These are phyloP conservation scores for Yueomyces sinensis DNA, from an alignment of 805 yeast genomes.

Conservation along the genomic window DNA sequence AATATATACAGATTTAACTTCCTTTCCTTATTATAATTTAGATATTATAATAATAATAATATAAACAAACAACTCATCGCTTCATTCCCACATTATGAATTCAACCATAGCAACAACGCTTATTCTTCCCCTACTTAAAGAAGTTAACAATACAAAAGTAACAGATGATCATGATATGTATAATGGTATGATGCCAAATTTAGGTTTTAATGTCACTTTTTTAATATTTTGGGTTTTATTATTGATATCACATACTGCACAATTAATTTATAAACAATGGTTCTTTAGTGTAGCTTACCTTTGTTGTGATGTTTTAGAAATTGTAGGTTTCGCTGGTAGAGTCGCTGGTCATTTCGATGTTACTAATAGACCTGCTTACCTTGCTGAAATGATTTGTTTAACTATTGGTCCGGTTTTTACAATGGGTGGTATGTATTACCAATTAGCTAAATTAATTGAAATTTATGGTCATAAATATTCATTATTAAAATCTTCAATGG, in stretches of 20 bases:
- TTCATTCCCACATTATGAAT: too few species aligned
- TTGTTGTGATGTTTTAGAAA: slow-evolving; percentile 45
- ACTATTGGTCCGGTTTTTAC: slow-evolving; percentile 75
- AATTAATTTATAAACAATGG: slow-evolving; percentile 37
- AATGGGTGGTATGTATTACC: slow-evolving; percentile 72
- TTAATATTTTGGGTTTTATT: slow-evolving; percentile 40
- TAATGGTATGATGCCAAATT: slow-evolving; percentile 35
- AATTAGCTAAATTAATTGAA: slow-evolving; percentile 53
- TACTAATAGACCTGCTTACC: slow-evolving; percentile 28
- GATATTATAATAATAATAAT: too few species aligned
- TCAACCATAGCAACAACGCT: too few species aligned
- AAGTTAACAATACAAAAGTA: too few species aligned
- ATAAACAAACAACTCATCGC: too few species aligned
- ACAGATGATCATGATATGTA: too few species aligned
- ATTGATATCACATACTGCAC: slow-evolving; percentile 31
- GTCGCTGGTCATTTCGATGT: slow-evolving; percentile 30
- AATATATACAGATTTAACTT: too few species aligned
- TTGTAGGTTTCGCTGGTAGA: slow-evolving; percentile 57
- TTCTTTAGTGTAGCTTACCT: slow-evolving; percentile 53
- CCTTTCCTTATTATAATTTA: too few species aligned
- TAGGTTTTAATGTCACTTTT: slow-evolving; percentile 47
- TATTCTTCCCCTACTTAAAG: too few species aligned
- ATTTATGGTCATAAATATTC: slow-evolving; percentile 47
- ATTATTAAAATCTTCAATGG: slow-evolving; percentile 22
- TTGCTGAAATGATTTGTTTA: slow-evolving; percentile 53